Evolutionary conservation across 352 stramenopile genomes (phyloP).

Genomic region (Pythium dissimile): DNA sequence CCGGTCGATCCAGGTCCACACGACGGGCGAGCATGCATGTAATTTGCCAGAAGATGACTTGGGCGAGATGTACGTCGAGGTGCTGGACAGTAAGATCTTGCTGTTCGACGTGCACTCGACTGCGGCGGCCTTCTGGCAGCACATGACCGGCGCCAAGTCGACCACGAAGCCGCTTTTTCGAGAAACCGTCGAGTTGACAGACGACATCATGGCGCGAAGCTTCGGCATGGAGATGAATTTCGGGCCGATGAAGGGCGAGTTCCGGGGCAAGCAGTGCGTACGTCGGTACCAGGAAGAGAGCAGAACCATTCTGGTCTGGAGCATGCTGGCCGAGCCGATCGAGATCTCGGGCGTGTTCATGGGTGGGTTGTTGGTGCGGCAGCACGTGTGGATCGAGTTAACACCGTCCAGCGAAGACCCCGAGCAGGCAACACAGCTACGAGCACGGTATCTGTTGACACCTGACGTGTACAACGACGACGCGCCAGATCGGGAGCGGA

Average conservation of each 20-base stretch:
- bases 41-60: background rate
- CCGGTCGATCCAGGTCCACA: slow-evolving; percentile 23
- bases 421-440: slow-evolving; percentile 10
- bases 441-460: slow-evolving; percentile 9
- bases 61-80: slow-evolving; percentile 29
- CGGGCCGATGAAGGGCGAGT: slow-evolving; percentile 26
- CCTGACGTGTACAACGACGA: slow-evolving; percentile 32
- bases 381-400: slow-evolving; percentile 11
- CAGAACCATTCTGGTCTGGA: slow-evolving; percentile 41
- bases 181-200: slow-evolving; percentile 19
- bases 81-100: slow-evolving; percentile 29
- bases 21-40: background rate
- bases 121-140: slow-evolving; percentile 31
- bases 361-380: slow-evolving; percentile 11
- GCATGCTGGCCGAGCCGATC: slow-evolving; percentile 36
- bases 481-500: slow-evolving; percentile 24
- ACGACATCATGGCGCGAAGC: slow-evolving; percentile 22
- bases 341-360: slow-evolving; percentile 23
- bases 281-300: slow-evolving; percentile 32
- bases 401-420: slow-evolving; percentile 6
- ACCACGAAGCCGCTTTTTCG: slow-evolving; percentile 30
- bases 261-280: slow-evolving; percentile 41
- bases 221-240: slow-evolving; percentile 25
- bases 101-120: slow-evolving; percentile 30
- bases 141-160: slow-evolving; percentile 27